phyloP scores from a whole-genome alignment of 169 alveolate species.

The Plasmodium vivax region DNA sequence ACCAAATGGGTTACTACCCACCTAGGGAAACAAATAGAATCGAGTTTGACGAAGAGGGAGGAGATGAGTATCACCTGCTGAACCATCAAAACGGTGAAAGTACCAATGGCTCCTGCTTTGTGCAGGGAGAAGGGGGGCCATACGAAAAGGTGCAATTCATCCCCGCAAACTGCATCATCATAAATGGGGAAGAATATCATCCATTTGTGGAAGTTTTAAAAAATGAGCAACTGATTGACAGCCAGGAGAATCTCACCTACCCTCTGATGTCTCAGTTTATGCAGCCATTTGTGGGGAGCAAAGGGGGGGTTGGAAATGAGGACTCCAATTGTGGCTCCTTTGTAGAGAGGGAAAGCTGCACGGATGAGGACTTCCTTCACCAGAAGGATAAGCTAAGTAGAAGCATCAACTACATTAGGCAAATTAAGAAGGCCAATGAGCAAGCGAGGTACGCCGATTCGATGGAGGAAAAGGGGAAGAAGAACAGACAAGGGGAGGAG shows the following conservation, averaged over 20 bases:
- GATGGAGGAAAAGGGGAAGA: not conserved
- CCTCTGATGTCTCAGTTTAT: not conserved
- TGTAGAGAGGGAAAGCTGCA: not conserved
- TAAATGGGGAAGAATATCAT: not conserved
- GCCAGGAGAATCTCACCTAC: not conserved
- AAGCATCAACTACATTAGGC: not conserved
- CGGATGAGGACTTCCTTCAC: not conserved
- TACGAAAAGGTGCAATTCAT: not conserved
- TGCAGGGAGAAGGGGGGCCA: not conserved
- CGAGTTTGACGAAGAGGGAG: not conserved
- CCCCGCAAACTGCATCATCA: not conserved
- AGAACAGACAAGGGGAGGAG: not conserved
- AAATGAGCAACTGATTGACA: not conserved
- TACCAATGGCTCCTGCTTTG: not conserved
- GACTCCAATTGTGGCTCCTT: not conserved
- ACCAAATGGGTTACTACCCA: not conserved
- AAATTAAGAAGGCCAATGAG: not conserved
- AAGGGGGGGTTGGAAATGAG: not conserved
- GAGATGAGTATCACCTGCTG: not conserved
- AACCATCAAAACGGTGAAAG: slow-evolving; percentile 2
- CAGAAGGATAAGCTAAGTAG: not conserved
- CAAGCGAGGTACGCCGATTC: not conserved
- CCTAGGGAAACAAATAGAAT: not conserved
- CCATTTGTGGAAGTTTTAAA: not conserved
- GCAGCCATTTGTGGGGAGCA: not conserved